Evolutionary conservation across 306 rosid genomes (phyloP), one percentile per base, ranked within the genome.

Genomic region (Begonia peltatifolia): DNA sequence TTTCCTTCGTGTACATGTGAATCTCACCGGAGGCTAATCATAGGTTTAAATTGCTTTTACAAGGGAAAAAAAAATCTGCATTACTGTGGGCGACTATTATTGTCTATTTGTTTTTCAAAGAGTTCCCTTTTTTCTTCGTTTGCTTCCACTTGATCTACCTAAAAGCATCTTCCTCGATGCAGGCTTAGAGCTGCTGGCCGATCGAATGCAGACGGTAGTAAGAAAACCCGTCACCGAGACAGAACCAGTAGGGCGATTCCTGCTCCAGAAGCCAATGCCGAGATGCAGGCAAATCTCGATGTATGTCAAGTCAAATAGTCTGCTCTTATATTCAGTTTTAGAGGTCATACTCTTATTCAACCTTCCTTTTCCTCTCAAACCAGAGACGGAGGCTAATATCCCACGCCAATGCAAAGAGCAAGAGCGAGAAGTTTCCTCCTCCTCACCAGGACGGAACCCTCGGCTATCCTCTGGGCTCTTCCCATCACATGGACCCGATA

Each of bases 391-490:
- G 96, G 54, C 60, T 86, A 53, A 86, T 92, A 63, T 83, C 96
- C 9, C 99, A 86, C 54, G 84, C 99, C 52, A 92, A 92, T 57
- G 96, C 96, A 0, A 92, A 92, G 82, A 92, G 96, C 84, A 92
- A 92, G 80, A 92, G 99, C 4, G 99, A 92, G 62, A 92, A 92
- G 78, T 92, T 92, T 65, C 99, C 96, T 57, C 99, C 99, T 52
- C 99, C 99, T 1, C 99, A 92, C 73, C 93, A 92, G 77, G 99
- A 92, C 13, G 99, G 99, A 79, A 55, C 96, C 15, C 81, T 92
- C 23, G 96, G 99, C 55, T 86, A 81, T 69, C 78, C 93, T 14
- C 58, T 92, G 63, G 93, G 93, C 64, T 81, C 99, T 50, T 86
- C 94, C 11, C 84, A 92, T 64, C 88, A 81, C 74, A 77, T 86